phyloP scores from a whole-genome alignment of 2,329 filamentous ascomycete species.

The Tricladium varicosporioides region DNA sequence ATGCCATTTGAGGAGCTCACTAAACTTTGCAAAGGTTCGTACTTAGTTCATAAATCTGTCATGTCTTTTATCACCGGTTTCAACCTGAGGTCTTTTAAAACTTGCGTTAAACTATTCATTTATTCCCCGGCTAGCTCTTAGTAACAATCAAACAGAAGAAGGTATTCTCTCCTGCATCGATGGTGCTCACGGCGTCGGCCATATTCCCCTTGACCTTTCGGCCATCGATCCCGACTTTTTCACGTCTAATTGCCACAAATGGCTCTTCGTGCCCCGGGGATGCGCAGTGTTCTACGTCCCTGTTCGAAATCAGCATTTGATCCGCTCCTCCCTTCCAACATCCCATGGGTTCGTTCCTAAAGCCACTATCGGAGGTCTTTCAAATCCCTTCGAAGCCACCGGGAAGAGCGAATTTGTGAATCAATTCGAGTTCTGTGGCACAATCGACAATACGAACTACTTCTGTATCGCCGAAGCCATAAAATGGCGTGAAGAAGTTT shows the following conservation, averaged over 20 bases:
- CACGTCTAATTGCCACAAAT: slow-evolving; percentile 85
- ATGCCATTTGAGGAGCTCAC: slow-evolving; percentile 75
- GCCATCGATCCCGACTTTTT: slow-evolving; percentile 79
- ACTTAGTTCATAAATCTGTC: not conserved
- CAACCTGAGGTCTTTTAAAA: too few species aligned
- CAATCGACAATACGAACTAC: slow-evolving; percentile 69
- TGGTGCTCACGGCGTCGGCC: slow-evolving; percentile 81
- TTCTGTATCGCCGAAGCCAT: slow-evolving; percentile 71
- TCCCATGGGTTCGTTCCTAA: slow-evolving; percentile 71
- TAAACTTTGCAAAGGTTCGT: slow-evolving; percentile 49
- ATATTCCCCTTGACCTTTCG: slow-evolving; percentile 68
- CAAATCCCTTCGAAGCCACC: slow-evolving; percentile 41
- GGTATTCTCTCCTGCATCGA: slow-evolving; percentile 70
- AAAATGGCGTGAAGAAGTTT: slow-evolving; percentile 63
- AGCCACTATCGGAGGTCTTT: not conserved
- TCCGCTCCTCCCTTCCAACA: slow-evolving; percentile 74
- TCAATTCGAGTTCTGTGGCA: slow-evolving; percentile 76
- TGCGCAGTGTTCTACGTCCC: slow-evolving; percentile 83
- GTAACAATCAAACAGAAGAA: slow-evolving; percentile 44
- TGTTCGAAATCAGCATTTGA: slow-evolving; percentile 68
- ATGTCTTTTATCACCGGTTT: not conserved
- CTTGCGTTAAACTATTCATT: too few species aligned
- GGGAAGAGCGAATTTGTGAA: slow-evolving; percentile 55
- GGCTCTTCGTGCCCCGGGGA: slow-evolving; percentile 78
- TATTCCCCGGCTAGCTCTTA: not conserved